phyloP scores from a whole-genome alignment of 352 stramenopile genomes.

The Phytophthora syringae region DNA sequence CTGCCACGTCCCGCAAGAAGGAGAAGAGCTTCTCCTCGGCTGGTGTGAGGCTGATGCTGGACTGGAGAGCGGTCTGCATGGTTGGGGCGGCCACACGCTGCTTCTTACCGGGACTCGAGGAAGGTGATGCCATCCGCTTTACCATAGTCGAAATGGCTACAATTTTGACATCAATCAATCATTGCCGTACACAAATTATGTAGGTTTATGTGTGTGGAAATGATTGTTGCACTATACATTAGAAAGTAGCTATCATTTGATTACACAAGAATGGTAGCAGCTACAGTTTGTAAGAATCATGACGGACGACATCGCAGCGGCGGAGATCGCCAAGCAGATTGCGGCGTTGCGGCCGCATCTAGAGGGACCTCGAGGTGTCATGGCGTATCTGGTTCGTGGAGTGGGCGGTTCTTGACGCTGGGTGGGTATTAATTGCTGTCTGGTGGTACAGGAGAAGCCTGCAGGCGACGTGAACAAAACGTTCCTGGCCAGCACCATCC shows the following conservation, averaged over 20 bases:
- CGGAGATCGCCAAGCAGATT: conserved; percentile 49
- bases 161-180: too few relatives aligned
- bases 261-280: too few relatives aligned
- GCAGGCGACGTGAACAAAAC: conserved; percentile 60
- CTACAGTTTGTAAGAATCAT: conserved; percentile 26
- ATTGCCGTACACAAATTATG: too few relatives aligned
- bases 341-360: conserved; percentile 39
- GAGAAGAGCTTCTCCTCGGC: conserved; percentile 67
- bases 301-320: conserved; percentile 32
- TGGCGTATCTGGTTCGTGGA: conserved; percentile 58
- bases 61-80: conserved; percentile 16
- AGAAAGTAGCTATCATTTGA: too few relatives aligned
- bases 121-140: not conserved
- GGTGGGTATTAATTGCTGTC: too few relatives aligned
- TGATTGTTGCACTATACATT: too few relatives aligned
- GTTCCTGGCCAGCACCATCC: conserved; percentile 70
- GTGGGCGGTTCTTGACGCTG: not conserved
- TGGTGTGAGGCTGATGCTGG: conserved; percentile 42
- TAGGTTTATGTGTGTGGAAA: too few relatives aligned
- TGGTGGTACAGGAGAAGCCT: conserved; percentile 25
- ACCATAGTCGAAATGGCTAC: too few relatives aligned
- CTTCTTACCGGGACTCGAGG: conserved; percentile 33
- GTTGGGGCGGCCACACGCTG: too few relatives aligned
- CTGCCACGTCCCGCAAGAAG: conserved; percentile 66
- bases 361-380: conserved; percentile 43